These are phyloP conservation scores for Pichia pseudocactophila DNA, from an alignment of 805 yeast genomes.

Conservation along the genomic window DNA sequence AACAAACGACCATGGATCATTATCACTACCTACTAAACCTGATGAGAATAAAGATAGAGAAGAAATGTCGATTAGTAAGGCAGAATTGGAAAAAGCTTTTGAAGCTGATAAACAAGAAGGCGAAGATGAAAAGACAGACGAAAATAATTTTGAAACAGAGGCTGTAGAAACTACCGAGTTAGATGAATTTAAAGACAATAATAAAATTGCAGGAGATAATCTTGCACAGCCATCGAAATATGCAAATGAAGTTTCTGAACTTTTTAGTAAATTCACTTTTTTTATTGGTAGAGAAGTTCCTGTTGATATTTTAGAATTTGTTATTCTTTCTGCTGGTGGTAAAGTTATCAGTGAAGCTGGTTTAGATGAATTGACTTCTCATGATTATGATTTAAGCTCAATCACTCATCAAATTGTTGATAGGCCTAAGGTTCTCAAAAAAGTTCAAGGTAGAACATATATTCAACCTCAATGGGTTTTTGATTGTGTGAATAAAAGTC, in stretches of 20 bases:
- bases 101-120: conserved; percentile 38
- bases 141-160: conserved; percentile 29
- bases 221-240: conserved; percentile 62
- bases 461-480: conserved; percentile 98
- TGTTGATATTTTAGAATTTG: conserved; percentile 80
- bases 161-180: conserved; percentile 41
- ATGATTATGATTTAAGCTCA: conserved; percentile 48
- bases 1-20: conserved; percentile 28
- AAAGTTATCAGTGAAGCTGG: conserved; percentile 78
- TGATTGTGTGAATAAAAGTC: conserved; percentile 75
- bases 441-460: conserved; percentile 87
- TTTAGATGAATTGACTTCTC: conserved; percentile 58
- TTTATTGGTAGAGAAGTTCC: conserved; percentile 95
- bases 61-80: conserved; percentile 32
- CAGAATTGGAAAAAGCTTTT: conserved; percentile 42
- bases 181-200: conserved; percentile 63
- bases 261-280: conserved; percentile 71
- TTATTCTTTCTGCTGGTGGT: conserved; percentile 83
- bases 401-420: conserved; percentile 93
- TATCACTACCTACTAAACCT: conserved; percentile 31
- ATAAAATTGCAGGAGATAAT: conserved; percentile 57
- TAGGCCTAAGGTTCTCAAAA: conserved; percentile 71
- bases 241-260: conserved; percentile 49
- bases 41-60: conserved; percentile 19
- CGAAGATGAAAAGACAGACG: conserved; percentile 32